A percentile compares a stretch with the other conserved stretches of the same genome.
Conservation (phyloP, 2,329 filamentous ascomycete genomes). For the Aspergillus pseudotamarii region DNA sequence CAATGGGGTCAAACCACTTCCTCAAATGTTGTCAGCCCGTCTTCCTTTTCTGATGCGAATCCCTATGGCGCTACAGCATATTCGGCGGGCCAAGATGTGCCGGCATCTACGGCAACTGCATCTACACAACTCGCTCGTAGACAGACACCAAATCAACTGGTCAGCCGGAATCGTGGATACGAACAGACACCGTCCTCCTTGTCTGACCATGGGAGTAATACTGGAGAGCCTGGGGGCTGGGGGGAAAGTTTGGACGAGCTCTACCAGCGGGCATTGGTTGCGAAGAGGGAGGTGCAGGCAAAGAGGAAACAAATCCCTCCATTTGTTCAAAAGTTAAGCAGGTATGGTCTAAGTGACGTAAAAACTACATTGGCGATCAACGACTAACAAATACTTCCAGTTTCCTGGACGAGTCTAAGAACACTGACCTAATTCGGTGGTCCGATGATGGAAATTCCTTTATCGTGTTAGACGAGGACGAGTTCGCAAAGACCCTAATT, state of each 20-base stretch:
- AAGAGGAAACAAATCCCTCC: slow-evolving; percentile 96
- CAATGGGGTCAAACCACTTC: slow-evolving; percentile 56
- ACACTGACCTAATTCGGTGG: slow-evolving; percentile 95
- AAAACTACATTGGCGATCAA: background rate
- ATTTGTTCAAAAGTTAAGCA: slow-evolving; percentile 97
- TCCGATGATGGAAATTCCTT: slow-evolving; percentile 96
- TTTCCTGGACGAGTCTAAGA: slow-evolving; percentile 90
- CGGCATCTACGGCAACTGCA: slow-evolving; percentile 46
- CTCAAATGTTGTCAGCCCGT: slow-evolving; percentile 28
- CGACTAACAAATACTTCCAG: slow-evolving; percentile 51
- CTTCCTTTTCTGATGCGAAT: slow-evolving; percentile 46
- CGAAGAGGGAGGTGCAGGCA: slow-evolving; percentile 82
- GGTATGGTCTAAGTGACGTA: slow-evolving; percentile 58
- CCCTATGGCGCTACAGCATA: slow-evolving; percentile 32
- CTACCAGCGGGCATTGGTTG: slow-evolving; percentile 76
- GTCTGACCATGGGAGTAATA: slow-evolving; percentile 30
- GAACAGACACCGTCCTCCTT: slow-evolving; percentile 37
- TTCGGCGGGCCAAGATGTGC: slow-evolving; percentile 53
- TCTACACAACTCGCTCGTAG: slow-evolving; percentile 48
- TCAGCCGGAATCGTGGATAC: slow-evolving; percentile 41
- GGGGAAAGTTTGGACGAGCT: slow-evolving; percentile 73
- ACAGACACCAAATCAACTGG: slow-evolving; percentile 41
- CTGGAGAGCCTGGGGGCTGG: slow-evolving; percentile 45
- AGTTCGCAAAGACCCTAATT: slow-evolving; percentile 73
- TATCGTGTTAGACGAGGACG: slow-evolving; percentile 94